phyloP scores from a whole-genome alignment of 202 grass and related monocot species.

The Carex sylvatica region DNA sequence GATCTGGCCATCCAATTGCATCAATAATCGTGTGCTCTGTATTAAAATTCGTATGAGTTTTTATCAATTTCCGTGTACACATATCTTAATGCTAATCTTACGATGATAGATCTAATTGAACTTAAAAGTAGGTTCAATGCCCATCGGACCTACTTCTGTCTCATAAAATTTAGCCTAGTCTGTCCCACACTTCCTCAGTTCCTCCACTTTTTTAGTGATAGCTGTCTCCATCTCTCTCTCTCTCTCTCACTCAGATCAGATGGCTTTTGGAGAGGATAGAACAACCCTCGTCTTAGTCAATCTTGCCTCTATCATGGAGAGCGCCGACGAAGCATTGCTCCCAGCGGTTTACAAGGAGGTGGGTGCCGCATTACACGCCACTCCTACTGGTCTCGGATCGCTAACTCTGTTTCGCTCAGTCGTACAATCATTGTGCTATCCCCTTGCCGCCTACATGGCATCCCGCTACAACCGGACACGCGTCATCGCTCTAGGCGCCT shows the following conservation, averaged over 20 bases:
- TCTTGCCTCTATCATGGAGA: constrained; percentile 79
- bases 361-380: constrained; percentile 46
- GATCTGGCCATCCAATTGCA: too few relatives aligned
- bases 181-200: too few relatives aligned
- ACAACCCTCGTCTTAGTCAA: constrained; percentile 73
- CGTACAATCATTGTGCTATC: constrained; percentile 77
- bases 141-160: too few relatives aligned
- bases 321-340: constrained; percentile 75
- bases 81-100: too few relatives aligned
- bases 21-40: too few relatives aligned
- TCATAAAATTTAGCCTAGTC: too few relatives aligned
- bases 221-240: not conserved
- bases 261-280: constrained; percentile 33
- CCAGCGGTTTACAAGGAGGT: constrained; percentile 86
- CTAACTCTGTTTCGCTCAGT: constrained; percentile 77
- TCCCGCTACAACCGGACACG: constrained; percentile 63
- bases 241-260: constrained; percentile 2
- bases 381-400: constrained; percentile 60
- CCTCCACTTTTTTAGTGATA: too few relatives aligned
- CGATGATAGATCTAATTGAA: too few relatives aligned
- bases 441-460: constrained; percentile 58
- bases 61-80: too few relatives aligned
- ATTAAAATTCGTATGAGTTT: too few relatives aligned
- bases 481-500: constrained; percentile 64
- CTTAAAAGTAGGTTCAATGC: too few relatives aligned